These are phyloP conservation scores for Sphaerostilbella broomeana DNA, from an alignment of 2,329 filamentous ascomycete species.

Conservation along the genomic window DNA sequence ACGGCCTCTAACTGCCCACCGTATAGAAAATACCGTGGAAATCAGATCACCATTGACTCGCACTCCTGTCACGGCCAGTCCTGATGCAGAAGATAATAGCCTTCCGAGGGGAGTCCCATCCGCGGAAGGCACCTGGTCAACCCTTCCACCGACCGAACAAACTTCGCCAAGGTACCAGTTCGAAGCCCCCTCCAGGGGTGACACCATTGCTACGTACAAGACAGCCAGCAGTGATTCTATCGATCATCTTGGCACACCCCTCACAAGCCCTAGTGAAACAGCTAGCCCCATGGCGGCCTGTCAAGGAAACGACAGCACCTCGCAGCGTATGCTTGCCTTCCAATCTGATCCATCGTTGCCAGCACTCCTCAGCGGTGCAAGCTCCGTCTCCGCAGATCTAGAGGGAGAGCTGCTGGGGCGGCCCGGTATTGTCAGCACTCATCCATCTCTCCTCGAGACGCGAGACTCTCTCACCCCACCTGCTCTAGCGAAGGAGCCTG, in stretches of 20 bases:
- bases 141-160: constrained; percentile 40
- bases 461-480: constrained; percentile 50
- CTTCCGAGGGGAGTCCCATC: not conserved
- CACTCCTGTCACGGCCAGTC: constrained; percentile 2
- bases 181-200: constrained; percentile 31
- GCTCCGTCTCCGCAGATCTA: constrained; percentile 56
- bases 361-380: constrained; percentile 56
- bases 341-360: constrained; percentile 59
- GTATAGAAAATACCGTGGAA: constrained; percentile 24
- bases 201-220: constrained; percentile 38
- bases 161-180: constrained; percentile 19
- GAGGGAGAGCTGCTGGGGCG: constrained; percentile 53
- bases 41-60: constrained; percentile 4
- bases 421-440: constrained; percentile 38
- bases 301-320: constrained; percentile 33
- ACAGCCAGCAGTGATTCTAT: constrained; percentile 49
- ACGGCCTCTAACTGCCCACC: constrained; percentile 43
- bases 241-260: constrained; percentile 40
- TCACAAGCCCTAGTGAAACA: constrained; percentile 50
- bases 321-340: constrained; percentile 46
- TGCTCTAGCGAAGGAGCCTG: constrained; percentile 41
- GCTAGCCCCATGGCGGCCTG: constrained; percentile 42
- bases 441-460: constrained; percentile 42
- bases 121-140: constrained; percentile 23
- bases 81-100: constrained; percentile 17